Evolutionary conservation across 305 asterid genomes (phyloP), one percentile per base, ranked within the genome.

Genomic region (Rubia balearica): DNA sequence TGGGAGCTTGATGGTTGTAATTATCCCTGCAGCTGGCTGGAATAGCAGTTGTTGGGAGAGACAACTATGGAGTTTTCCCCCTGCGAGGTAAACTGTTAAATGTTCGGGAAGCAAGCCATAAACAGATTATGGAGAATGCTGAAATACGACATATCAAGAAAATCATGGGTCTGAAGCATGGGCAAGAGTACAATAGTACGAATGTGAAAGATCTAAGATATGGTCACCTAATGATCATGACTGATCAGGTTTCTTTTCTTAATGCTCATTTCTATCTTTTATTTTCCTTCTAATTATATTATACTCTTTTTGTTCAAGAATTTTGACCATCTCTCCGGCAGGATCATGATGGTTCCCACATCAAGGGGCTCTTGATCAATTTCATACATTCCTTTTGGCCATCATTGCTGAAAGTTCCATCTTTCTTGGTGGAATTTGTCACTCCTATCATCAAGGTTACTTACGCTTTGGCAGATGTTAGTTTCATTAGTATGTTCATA

Each of bases 341-440:
- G 98, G 99, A 94, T 81, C 96, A 94, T 75, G 99, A 94, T 82
- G 99, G 97, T 76, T 94, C 99, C 65, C 99, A 91, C 75, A 94
- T 94, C 82, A 94, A 94, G 79, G 99, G 97, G 63, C 87, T 94
- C 8, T 75, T 94, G 64, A 94, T 94, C 63, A 94, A 94, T 76
- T 94, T 94, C 79, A 87, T 94, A 70, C 99, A 94, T 72, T 79
- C 96, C 22, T 94, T 88, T 79, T 94, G 99, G 99, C 99, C 99
- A 36, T 86, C 97, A 51, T 77, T 94, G 83, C 91, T 94, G 73
- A 87, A 84, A 87, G 70, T 86, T 80, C 96, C 97, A 51, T 72
- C 89, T 22, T 94, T 94, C 73, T 68, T 94, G 10, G 80, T 91
- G 87, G 99, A 94, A 79, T 94, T 94, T 80, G 87, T 94, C 46